A percentile compares a stretch with the other conserved stretches of the same genome.
Evolutionary conservation across 2,329 filamentous ascomycete genomes (phyloP).

Genomic region (Sarocladiaceae sp.): DNA sequence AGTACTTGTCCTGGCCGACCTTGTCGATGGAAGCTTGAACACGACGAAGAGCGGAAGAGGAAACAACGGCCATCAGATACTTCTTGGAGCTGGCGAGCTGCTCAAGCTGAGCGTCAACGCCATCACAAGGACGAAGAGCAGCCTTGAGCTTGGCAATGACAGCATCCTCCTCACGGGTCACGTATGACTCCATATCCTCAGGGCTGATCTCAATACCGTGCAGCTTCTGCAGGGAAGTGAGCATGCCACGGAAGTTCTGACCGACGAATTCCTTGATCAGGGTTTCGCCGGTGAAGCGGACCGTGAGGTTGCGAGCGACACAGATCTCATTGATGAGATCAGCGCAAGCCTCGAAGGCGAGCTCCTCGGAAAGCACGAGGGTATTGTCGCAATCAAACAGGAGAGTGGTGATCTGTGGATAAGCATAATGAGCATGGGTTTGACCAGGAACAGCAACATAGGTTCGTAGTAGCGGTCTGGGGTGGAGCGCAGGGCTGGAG

Average conservation of each 20-base stretch:
- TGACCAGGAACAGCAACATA: background rate
- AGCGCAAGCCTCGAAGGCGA: constrained; percentile 89
- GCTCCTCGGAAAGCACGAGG: constrained; percentile 83
- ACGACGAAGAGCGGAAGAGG: constrained; percentile 72
- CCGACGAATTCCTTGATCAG: constrained; percentile 87
- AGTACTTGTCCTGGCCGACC: constrained; percentile 76
- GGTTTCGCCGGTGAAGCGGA: constrained; percentile 71
- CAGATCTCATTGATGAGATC: constrained; percentile 86
- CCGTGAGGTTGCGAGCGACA: constrained; percentile 54
- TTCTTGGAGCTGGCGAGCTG: constrained; percentile 55
- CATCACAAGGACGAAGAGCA: constrained; percentile 63
- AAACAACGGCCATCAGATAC: constrained; percentile 77
- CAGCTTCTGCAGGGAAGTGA: constrained; percentile 69
- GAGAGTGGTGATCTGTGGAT: constrained; percentile 56
- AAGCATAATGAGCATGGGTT: constrained; percentile 7
- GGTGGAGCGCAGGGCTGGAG: constrained; percentile 1
- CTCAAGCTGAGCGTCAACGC: constrained; percentile 64
- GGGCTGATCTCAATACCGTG: constrained; percentile 66
- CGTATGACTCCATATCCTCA: constrained; percentile 70
- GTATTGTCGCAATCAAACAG: constrained; percentile 87
- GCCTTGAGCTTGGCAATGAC: constrained; percentile 77
- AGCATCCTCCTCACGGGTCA: constrained; percentile 72
- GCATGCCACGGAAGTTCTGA: constrained; percentile 93
- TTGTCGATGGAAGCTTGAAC: constrained; percentile 76
- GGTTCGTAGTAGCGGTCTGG: background rate